Conservation (phyloP, 805 yeast genomes). For the Cyberlindnera americana region DNA sequence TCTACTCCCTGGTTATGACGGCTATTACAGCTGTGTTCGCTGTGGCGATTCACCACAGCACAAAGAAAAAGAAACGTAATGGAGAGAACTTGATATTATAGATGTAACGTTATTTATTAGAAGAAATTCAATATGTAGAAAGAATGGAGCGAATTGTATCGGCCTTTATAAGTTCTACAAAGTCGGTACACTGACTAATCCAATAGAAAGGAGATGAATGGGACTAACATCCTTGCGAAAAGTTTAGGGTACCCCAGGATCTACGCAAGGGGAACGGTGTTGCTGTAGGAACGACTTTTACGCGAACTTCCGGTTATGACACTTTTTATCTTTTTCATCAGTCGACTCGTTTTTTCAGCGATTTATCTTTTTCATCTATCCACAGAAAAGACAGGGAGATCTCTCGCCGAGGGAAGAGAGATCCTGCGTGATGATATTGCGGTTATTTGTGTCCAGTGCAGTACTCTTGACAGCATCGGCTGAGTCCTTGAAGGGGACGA, state of each 20-base stretch:
- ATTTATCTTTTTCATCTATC: too few species aligned
- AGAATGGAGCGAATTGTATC: too few species aligned
- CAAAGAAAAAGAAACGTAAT: conserved; percentile 1
- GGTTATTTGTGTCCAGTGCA: too few species aligned
- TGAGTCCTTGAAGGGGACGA: conserved; percentile 20
- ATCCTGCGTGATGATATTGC: not conserved
- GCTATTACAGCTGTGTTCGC: conserved; percentile 13
- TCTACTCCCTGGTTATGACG: conserved; percentile 30
- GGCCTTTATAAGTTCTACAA: too few species aligned
- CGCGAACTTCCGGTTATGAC: not conserved
- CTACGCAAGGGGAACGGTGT: too few species aligned
- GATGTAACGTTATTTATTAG: not conserved
- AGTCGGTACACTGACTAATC: too few species aligned
- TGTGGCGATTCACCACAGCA: conserved; percentile 5
- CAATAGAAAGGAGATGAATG: too few species aligned
- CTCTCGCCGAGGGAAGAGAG: too few species aligned
- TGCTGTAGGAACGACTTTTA: not conserved
- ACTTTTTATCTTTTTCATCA: conserved; percentile 3
- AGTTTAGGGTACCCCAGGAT: too few species aligned
- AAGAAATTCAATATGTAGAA: too few species aligned
- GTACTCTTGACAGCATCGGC: conserved; percentile 1
- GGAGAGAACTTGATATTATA: not conserved
- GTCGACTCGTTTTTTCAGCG: too few species aligned
- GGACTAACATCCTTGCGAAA: too few species aligned
- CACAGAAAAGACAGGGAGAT: not conserved